Base-by-base conservation (phyloP, 768 basidiomycete genomes). In the Vishniacozyma victoriae region DNA sequence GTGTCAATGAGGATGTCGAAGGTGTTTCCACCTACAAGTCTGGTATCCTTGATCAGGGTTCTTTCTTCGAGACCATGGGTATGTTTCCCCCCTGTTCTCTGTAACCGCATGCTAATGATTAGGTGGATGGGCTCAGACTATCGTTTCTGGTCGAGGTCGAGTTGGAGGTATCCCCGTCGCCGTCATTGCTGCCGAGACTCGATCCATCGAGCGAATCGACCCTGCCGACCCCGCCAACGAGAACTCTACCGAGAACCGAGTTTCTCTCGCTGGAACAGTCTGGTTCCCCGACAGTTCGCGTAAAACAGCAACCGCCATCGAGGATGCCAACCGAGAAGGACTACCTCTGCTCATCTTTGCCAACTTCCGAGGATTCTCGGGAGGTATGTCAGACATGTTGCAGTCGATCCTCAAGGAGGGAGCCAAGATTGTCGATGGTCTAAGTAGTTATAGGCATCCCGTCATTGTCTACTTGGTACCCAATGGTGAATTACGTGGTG, bases 291-390 rank as follows among this genome's bases (percentile, higher is more conserved):
- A 99, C 74, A 93, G 90, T 4, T 92, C 95, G 5, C 92, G 95
- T 78, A 99, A 99, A 79, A 99, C 95, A 6, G 95, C 92, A 6
- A 95, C 97, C 66, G 93, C 95, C 14, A 97, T 97, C 76, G 91
- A 91, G 73, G 95, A 99, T 75, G 88, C 97, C 77, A 86, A 93
- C 75, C 85, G 95, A 35, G 95, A 99, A 74, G 89, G 87, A 19
- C 77, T 99, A 13, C 95, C 95, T 3, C 78, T 99, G 51, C 92
- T 97, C 72, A 92, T 99, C 73, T 96, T 99, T 67, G 95, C 95
- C 46, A 99, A 99, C 77, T 97, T 95, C 91, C 87, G 95, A 77
- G 95, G 95, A 20, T 99, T 99, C 83, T 99, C 95, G 18, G 95
- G 95, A 55, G 95, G 95, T 48, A 65, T 57, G 55, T 62, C 62